Conservation (phyloP, 306 rosid genomes). For the Rubus parviflorus region DNA sequence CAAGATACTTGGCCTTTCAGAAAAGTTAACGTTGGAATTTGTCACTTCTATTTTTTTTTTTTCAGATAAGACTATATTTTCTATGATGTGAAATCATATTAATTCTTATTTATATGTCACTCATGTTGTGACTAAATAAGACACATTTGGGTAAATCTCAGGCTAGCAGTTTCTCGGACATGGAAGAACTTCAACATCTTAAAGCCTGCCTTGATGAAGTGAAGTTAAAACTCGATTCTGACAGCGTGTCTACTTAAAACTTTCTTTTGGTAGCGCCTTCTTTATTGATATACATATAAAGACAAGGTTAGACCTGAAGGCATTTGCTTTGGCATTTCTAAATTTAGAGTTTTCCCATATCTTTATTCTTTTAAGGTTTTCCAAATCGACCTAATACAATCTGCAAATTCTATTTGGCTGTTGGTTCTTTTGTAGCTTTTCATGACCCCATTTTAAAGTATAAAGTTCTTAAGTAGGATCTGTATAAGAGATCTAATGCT, state of each 20-base stretch:
- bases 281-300: neutral
- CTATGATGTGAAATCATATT: neutral
- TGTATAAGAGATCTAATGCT: neutral
- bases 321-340: no score
- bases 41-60: neutral
- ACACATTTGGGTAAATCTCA: neutral
- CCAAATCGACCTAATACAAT: no score
- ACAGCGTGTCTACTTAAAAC: neutral
- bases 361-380: no score
- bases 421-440: neutral
- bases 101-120: neutral
- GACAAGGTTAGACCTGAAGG: slow-evolving; percentile 1
- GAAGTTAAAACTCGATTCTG: slow-evolving; percentile 18
- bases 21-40: neutral
- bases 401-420: no score
- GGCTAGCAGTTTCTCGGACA: slow-evolving; percentile 7
- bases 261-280: neutral
- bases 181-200: slow-evolving; percentile 18
- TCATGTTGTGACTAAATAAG: neutral
- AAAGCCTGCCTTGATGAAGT: slow-evolving; percentile 13
- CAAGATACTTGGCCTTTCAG: slow-evolving; percentile 27
- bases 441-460: neutral
- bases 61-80: neutral
- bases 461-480: neutral
- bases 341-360: no score